phyloP scores from a whole-genome alignment of 2,329 filamentous ascomycete species.

The Lachnum nothofagi region DNA sequence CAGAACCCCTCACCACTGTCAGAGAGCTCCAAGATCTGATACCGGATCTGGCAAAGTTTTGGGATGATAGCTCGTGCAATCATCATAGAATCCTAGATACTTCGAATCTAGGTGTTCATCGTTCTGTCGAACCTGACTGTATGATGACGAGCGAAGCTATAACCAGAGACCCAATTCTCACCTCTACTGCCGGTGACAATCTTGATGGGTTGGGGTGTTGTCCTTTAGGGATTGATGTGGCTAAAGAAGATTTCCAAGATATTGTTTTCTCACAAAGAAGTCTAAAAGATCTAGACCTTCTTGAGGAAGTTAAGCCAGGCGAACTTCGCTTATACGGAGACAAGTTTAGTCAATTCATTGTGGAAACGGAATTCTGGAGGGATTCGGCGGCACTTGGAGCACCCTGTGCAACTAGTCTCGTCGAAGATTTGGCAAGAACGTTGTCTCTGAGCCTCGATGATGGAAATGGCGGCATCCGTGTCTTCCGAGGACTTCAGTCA shows the following conservation, averaged over 20 bases:
- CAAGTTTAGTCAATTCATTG: slow-evolving; percentile 7
- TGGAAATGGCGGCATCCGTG: slow-evolving; percentile 8
- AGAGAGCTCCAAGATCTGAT: too few species aligned
- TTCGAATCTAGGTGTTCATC: neutral
- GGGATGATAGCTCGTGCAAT: slow-evolving; percentile 4
- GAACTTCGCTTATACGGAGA: slow-evolving; percentile 9
- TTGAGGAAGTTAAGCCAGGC: slow-evolving; percentile 22
- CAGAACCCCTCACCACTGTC: neutral
- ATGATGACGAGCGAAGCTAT: neutral
- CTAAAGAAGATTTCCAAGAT: slow-evolving; percentile 39
- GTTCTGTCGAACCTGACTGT: slow-evolving; percentile 2
- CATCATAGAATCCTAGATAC: neutral
- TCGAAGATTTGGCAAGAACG: slow-evolving; percentile 6
- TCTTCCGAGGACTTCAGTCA: slow-evolving; percentile 38
- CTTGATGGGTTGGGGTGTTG: slow-evolving; percentile 42
- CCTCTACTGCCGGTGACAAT: slow-evolving; percentile 35
- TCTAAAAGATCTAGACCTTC: slow-evolving; percentile 37
- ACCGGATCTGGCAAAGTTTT: too few species aligned
- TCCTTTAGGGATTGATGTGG: slow-evolving; percentile 40
- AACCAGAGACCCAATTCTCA: slow-evolving; percentile 33
- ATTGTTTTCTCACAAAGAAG: slow-evolving; percentile 41
- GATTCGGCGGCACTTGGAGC: neutral
- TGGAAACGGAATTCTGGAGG: neutral
- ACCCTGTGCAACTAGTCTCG: neutral
- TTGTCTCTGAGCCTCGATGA: slow-evolving; percentile 1